A percentile compares a stretch with the other conserved stretches of the same genome.
phyloP scores from a whole-genome alignment of 768 basidiomycete species.

The Mycena amicta region DNA sequence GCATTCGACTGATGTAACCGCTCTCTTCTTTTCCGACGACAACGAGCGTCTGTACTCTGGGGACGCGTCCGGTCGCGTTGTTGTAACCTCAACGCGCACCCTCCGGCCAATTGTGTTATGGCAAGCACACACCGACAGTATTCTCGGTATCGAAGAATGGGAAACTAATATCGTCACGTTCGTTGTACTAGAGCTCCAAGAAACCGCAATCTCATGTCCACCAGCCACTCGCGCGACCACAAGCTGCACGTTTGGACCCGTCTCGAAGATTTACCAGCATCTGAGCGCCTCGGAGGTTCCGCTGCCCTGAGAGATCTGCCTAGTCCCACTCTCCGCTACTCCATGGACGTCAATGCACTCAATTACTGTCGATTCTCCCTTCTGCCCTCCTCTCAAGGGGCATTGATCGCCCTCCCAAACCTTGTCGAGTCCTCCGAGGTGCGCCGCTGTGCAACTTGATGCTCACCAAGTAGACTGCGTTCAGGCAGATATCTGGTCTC shows the following conservation, averaged over 20 bases:
- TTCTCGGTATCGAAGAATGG: conserved; percentile 83
- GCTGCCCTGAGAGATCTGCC: conserved; percentile 54
- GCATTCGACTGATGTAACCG: conserved; percentile 65
- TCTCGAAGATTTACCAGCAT: conserved; percentile 44
- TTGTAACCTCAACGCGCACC: conserved; percentile 73
- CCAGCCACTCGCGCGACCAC: conserved; percentile 84
- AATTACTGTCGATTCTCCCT: conserved; percentile 93
- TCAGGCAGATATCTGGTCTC: conserved; percentile 86
- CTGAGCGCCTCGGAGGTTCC: conserved; percentile 55
- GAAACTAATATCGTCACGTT: conserved; percentile 73
- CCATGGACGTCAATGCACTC: conserved; percentile 88
- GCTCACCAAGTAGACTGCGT: not conserved
- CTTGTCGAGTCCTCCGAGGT: conserved; percentile 87
- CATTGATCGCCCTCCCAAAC: conserved; percentile 82
- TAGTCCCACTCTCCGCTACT: conserved; percentile 57
- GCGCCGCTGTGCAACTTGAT: conserved; percentile 20
- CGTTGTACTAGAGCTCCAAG: conserved; percentile 32
- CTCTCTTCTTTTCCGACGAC: conserved; percentile 64
- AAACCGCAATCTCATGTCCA: conserved; percentile 1
- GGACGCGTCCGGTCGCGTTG: conserved; percentile 77
- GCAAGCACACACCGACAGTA: conserved; percentile 76
- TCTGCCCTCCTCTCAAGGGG: conserved; percentile 38
- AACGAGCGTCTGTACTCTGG: conserved; percentile 87
- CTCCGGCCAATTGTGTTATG: conserved; percentile 76
- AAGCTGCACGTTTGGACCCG: conserved; percentile 77